A percentile compares a stretch with the other conserved stretches of the same genome.
Conservation (phyloP, 164 flowering plant species). For the Vitis rotundifolia region DNA sequence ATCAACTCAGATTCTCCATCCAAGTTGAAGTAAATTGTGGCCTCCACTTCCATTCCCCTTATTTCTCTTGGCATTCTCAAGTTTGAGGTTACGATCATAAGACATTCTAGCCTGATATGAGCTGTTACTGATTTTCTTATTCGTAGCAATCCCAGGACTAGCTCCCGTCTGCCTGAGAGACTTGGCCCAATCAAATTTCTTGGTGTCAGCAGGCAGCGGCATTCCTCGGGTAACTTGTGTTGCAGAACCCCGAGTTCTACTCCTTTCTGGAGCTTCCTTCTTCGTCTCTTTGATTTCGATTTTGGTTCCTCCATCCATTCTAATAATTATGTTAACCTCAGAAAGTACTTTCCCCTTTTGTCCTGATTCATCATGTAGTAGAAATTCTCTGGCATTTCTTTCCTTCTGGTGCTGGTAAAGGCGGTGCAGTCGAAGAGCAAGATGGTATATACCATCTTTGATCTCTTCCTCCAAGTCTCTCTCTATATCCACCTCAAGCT, state of each 20-base stretch:
- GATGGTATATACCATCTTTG: slow-evolving; percentile 57
- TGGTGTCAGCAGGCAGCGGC: neutral
- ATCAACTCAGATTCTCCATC: slow-evolving; percentile 23
- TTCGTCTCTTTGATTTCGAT: slow-evolving; percentile 54
- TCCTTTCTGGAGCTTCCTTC: slow-evolving; percentile 21
- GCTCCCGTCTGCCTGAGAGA: slow-evolving; percentile 34
- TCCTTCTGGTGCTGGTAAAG: slow-evolving; percentile 53
- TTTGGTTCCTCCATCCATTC: slow-evolving; percentile 55
- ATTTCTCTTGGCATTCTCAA: slow-evolving; percentile 1
- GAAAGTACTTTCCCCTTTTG: slow-evolving; percentile 20
- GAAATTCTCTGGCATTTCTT: slow-evolving; percentile 14
- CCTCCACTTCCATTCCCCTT: slow-evolving; percentile 2
- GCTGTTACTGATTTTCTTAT: neutral
- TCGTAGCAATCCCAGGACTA: neutral
- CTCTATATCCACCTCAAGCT: slow-evolving; percentile 63
- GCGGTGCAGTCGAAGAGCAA: slow-evolving; percentile 52
- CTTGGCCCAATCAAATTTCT: slow-evolving; percentile 53
- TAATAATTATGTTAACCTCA: slow-evolving; percentile 53
- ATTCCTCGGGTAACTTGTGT: slow-evolving; percentile 7
- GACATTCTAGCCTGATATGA: neutral
- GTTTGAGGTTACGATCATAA: neutral
- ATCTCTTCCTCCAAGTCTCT: slow-evolving; percentile 63
- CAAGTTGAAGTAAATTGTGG: slow-evolving; percentile 17
- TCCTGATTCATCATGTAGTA: neutral
- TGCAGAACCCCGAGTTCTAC: slow-evolving; percentile 4